phyloP scores from a whole-genome alignment of 805 yeast genomes.

The Saturnispora ahearnii region DNA sequence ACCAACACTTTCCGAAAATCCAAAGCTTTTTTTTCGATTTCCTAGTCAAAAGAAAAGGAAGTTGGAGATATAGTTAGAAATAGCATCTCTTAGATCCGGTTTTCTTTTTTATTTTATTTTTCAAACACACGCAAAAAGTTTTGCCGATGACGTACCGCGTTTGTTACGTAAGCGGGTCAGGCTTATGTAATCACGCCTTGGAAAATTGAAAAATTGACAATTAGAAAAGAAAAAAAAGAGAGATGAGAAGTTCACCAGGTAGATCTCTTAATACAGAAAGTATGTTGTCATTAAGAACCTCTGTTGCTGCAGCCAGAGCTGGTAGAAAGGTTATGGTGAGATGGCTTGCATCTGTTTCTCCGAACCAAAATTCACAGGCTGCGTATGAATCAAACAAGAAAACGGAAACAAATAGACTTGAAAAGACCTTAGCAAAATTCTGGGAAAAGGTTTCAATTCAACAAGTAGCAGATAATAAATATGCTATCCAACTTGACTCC shows the following conservation, averaged over 20 bases:
- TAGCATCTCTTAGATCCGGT: background rate
- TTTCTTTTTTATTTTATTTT: background rate
- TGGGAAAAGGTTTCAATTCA: constrained; percentile 63
- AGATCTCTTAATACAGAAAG: background rate
- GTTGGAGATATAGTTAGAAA: background rate
- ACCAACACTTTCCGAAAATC: background rate
- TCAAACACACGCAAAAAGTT: background rate
- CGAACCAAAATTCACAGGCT: background rate
- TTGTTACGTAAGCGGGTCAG: constrained; percentile 1
- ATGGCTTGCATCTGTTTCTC: constrained; percentile 7
- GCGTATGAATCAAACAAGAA: constrained; percentile 39
- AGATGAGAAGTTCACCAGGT: too few relatives aligned
- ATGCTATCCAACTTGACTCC: constrained; percentile 57
- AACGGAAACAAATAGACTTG: constrained; percentile 60
- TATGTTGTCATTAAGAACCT: background rate
- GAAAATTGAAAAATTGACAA: too few relatives aligned
- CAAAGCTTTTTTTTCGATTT: background rate
- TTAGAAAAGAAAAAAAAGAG: too few relatives aligned
- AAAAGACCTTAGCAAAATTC: constrained; percentile 62
- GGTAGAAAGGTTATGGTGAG: background rate
- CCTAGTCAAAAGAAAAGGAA: background rate
- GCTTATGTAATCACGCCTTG: background rate
- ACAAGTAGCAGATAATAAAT: constrained; percentile 26
- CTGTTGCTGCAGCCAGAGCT: background rate
- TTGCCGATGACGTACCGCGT: background rate